Evolutionary conservation across 345 rosid species (phyloP).

Genomic region (Laguncularia racemosa): DNA sequence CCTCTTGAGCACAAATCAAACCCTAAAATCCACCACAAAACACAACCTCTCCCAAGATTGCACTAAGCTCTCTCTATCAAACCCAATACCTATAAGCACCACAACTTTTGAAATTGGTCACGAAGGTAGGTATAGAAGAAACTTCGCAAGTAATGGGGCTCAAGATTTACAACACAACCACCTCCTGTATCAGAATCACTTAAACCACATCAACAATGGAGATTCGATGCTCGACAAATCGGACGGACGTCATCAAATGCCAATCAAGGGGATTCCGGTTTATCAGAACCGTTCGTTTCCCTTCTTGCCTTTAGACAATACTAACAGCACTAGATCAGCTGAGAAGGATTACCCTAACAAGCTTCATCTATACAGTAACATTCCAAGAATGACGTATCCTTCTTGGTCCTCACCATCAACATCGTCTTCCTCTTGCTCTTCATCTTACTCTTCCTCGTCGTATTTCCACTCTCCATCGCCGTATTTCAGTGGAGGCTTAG

Average conservation of each 20-base stretch:
- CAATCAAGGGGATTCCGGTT: conserved; percentile 77
- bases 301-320: conserved; percentile 19
- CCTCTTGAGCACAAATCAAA: conserved; percentile 6
- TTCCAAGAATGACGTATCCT: conserved; percentile 31
- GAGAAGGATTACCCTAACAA: conserved; percentile 20
- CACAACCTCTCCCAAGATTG: conserved; percentile 14
- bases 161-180: conserved; percentile 13
- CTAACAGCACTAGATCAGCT: conserved; percentile 6
- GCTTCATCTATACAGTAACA: too few species aligned
- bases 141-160: too few species aligned
- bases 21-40: conserved; percentile 14
- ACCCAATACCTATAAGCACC: conserved; percentile 10
- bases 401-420: conserved; percentile 16
- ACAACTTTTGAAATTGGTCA: too few species aligned
- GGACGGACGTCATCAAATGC: conserved; percentile 34
- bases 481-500: conserved; percentile 34
- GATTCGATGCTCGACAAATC: conserved; percentile 22
- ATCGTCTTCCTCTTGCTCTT: conserved; percentile 3
- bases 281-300: conserved; percentile 71
- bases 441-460: too few species aligned
- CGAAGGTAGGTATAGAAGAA: too few species aligned
- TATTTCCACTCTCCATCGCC: conserved; percentile 19
- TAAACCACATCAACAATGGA: conserved; percentile 20
- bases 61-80: conserved; percentile 41
- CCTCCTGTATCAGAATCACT: conserved; percentile 6